Conservation (phyloP, 2,329 filamentous ascomycete genomes). For the Talaromyces sp. region DNA sequence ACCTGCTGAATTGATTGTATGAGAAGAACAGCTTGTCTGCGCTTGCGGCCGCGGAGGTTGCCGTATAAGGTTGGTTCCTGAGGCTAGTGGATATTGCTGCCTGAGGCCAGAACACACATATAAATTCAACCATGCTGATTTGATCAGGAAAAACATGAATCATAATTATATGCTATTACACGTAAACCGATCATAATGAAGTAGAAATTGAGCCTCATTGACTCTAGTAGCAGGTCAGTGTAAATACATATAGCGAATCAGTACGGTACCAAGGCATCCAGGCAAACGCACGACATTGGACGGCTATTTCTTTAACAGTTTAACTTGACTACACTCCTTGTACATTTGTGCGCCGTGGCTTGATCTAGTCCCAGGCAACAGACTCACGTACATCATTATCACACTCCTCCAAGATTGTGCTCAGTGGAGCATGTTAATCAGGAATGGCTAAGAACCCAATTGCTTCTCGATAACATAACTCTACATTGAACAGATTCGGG, state of each 20-base stretch:
- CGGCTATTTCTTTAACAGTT: background rate
- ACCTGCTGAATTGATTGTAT: background rate
- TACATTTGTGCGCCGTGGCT: constrained; percentile 7
- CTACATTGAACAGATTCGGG: background rate
- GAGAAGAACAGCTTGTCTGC: background rate
- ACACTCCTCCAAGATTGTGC: background rate
- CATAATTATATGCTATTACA: background rate
- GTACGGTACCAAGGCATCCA: background rate
- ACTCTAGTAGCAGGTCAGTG: too few relatives aligned
- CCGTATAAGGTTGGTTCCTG: constrained; percentile 4
- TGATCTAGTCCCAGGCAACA: constrained; percentile 8
- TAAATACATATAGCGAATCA: background rate
- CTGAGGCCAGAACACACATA: background rate
- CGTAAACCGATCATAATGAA: background rate
- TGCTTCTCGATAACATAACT: background rate
- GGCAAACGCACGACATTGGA: background rate
- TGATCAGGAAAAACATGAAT: background rate
- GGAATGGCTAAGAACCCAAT: background rate
- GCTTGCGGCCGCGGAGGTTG: background rate
- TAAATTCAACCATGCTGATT: background rate
- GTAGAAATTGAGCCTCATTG: background rate
- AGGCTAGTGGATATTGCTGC: background rate
- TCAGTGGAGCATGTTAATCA: background rate
- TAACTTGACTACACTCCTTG: background rate
- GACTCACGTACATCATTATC: background rate